Conservation (phyloP, 2,329 filamentous ascomycete species). For the Hysterium pulicare region DNA sequence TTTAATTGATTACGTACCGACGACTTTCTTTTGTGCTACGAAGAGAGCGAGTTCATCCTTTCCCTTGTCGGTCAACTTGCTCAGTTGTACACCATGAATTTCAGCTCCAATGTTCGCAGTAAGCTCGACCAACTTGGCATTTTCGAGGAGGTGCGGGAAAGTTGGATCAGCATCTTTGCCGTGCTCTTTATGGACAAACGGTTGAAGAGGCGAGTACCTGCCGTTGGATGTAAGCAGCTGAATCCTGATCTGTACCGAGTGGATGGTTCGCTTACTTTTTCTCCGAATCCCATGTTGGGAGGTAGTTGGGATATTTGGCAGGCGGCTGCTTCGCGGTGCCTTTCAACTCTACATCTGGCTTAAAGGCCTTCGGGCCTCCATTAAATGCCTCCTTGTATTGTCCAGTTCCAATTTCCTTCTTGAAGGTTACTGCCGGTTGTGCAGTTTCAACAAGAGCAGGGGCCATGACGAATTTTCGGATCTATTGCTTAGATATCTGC, state of each 20-base stretch:
- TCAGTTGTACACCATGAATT: slow-evolving; percentile 68
- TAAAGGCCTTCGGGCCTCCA: slow-evolving; percentile 40
- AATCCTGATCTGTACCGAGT: no score
- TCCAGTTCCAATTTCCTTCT: slow-evolving; percentile 28
- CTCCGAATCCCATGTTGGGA: slow-evolving; percentile 66
- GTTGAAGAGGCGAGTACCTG: slow-evolving; percentile 61
- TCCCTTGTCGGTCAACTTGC: slow-evolving; percentile 61
- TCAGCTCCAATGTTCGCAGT: slow-evolving; percentile 74
- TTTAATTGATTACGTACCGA: slow-evolving; percentile 44
- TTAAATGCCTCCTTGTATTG: slow-evolving; percentile 45
- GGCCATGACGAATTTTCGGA: slow-evolving; percentile 40
- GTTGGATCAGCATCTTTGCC: slow-evolving; percentile 69
- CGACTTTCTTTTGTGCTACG: slow-evolving; percentile 73
- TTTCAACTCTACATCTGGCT: slow-evolving; percentile 52
- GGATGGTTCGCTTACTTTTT: slow-evolving; percentile 47
- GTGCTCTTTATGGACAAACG: slow-evolving; percentile 71
- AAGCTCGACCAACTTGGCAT: slow-evolving; percentile 56
- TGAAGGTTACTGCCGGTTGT: slow-evolving; percentile 19
- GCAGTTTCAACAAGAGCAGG: slow-evolving; percentile 41
- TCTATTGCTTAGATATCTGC: slow-evolving; percentile 4
- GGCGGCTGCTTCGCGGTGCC: slow-evolving; percentile 53
- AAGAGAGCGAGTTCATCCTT: slow-evolving; percentile 75
- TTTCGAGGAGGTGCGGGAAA: slow-evolving; percentile 64
- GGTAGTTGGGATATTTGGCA: slow-evolving; percentile 67
- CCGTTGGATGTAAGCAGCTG: no score